Evolutionary conservation across 2,329 filamentous ascomycete species (phyloP), one percentile per base, ranked within the genome.

Genomic region (Scytalidium sp.): DNA sequence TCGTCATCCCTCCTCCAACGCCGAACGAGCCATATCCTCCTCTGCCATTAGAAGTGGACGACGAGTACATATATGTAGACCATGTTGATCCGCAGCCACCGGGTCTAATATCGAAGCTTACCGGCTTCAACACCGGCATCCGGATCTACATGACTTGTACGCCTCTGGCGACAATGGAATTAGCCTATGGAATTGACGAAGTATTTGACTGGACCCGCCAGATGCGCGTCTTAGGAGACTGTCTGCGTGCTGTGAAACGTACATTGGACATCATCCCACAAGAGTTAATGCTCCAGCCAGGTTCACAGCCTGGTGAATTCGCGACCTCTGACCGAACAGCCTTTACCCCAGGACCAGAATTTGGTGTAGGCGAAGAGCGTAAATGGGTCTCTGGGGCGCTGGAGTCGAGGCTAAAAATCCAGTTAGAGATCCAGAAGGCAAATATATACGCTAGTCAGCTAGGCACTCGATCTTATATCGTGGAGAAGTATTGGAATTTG

Each of bases 341-440:
- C 56, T 75, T 73, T 45, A 75, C 79, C 2, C 74, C 79, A 0
- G 49, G 52, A n/a, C 36, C 51, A 19, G 57, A 72, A 69, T 15
- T 79, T 70, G 7, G 69, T 66, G 47, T 66, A 21, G 54, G 53
- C 15, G 43, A 49, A 15, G 55, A 68, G 71, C 75, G 42, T 17
- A 49, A 53, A 29, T 58, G 51, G 50, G 43, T 36, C 2, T 21
- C 41, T 3, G 43, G 47, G 29, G 17, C 20, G 17, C 4, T 46
- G 2, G 60, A 63, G 7, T 50, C 53, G n/a, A 54, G 80, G 2
- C 75, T 81, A 1, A 73, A 77, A 49, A 66, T 91, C 3, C 89
- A 94, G 63, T 90, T 85, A 57, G 91, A 96, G 68, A 94, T 96
- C 23, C 90, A 96, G 65, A 96, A 95, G 65, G 88, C 90, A 6